phyloP scores from a whole-genome alignment of 2,329 filamentous ascomycete species.

The Fusarium verrucosum region DNA sequence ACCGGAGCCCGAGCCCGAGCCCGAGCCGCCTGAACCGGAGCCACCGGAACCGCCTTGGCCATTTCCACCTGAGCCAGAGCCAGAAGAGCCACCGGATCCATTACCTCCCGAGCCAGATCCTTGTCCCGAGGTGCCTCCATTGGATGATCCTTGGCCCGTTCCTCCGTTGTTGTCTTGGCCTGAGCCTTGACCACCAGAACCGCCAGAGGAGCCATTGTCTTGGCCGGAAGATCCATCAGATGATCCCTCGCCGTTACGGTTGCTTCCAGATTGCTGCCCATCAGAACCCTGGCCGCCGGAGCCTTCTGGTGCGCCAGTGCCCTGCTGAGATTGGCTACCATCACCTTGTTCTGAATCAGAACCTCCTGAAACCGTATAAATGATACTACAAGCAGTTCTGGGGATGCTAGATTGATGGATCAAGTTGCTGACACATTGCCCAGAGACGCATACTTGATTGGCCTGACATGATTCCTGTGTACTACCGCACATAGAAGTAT shows the following conservation, averaged over 20 bases:
- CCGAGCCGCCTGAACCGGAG: no score
- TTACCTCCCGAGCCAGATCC: background rate
- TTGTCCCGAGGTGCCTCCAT: no score
- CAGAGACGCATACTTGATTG: conserved; percentile 25
- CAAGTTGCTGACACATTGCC: conserved; percentile 12
- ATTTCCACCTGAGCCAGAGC: conserved; percentile 1
- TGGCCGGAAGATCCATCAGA: no score
- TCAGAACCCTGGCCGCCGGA: no score
- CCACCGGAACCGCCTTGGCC: no score
- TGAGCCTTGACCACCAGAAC: background rate
- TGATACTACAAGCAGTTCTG: background rate
- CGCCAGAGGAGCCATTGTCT: no score
- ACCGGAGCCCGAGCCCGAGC: no score
- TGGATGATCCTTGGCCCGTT: background rate
- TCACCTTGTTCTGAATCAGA: background rate
- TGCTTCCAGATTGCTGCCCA: no score
- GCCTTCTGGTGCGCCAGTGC: no score
- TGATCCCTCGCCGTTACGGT: no score
- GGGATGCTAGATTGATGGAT: background rate
- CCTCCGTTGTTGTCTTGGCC: background rate
- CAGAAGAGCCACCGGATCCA: background rate
- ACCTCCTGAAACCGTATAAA: background rate
- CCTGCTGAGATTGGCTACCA: no score
- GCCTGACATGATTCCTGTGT: conserved; percentile 1
- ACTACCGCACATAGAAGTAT: conserved; percentile 18